A percentile compares a stretch with the other conserved stretches of the same genome.
Evolutionary conservation across 768 basidiomycete species (phyloP).

Genomic region (Cystobasidium ongulense): DNA sequence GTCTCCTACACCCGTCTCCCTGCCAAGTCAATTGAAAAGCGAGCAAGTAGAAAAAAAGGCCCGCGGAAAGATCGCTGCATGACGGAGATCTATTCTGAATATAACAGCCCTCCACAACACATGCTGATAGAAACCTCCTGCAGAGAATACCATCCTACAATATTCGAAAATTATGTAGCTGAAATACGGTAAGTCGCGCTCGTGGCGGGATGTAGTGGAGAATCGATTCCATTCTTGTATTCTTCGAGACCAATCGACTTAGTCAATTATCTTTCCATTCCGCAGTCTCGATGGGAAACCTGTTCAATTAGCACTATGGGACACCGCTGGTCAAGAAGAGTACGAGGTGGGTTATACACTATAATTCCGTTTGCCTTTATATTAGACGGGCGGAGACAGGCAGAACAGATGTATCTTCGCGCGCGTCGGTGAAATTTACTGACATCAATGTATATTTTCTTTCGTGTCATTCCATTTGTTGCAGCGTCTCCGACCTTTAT

Average conservation of each 20-base stretch:
- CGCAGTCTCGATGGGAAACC: constrained; percentile 77
- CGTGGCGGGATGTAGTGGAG: no score
- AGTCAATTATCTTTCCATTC: not conserved
- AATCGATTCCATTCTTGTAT: no score
- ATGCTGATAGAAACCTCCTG: not conserved
- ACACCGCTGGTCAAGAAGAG: constrained; percentile 98
- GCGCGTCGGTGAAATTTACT: not conserved
- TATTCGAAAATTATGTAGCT: constrained; percentile 59
- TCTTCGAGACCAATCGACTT: not conserved
- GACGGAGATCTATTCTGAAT: not conserved
- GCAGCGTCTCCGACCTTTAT: constrained; percentile 86
- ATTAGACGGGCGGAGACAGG: no score
- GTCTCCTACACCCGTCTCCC: not conserved
- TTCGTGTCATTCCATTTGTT: not conserved
- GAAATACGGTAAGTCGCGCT: constrained; percentile 68
- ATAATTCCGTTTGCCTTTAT: no score
- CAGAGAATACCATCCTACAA: constrained; percentile 59
- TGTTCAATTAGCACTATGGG: constrained; percentile 94
- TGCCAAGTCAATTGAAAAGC: not conserved
- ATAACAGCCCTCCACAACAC: not conserved
- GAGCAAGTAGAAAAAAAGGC: not conserved
- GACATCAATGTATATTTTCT: not conserved
- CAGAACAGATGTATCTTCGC: no score
- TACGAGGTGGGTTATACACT: constrained; percentile 76
- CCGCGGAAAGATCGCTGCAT: not conserved